Conservation (phyloP, 306 rosid species). For the Elaeagnus macrophylla region DNA sequence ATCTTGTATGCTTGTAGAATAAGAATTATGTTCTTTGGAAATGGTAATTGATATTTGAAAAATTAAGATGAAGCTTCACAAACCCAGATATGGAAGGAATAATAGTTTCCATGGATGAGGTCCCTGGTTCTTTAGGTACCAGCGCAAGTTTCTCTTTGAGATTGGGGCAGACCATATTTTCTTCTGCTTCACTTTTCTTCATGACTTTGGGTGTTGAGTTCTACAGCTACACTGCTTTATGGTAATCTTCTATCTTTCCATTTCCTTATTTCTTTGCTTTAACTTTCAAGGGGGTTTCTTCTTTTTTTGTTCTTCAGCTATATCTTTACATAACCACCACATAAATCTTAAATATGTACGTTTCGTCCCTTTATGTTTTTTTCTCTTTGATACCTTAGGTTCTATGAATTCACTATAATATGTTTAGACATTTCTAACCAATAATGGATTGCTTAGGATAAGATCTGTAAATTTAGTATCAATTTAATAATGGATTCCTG, state of each 20-base stretch:
- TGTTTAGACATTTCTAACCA: too few relatives aligned
- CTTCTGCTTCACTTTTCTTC: conserved; percentile 77
- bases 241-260: conserved; percentile 29
- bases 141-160: conserved; percentile 61
- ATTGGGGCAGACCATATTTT: conserved; percentile 67
- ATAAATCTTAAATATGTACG: neutral
- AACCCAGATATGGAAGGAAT: conserved; percentile 11
- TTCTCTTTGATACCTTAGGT: neutral
- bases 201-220: conserved; percentile 79
- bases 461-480: too few relatives aligned
- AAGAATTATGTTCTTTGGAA: conserved; percentile 19
- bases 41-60: conserved; percentile 30
- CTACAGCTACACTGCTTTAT: conserved; percentile 85
- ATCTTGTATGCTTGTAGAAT: conserved; percentile 5
- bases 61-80: conserved; percentile 22
- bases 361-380: neutral
- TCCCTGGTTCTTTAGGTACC: conserved; percentile 77
- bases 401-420: too few relatives aligned
- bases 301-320: neutral
- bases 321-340: neutral
- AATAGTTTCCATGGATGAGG: conserved; percentile 40
- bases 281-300: neutral
- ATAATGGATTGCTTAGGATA: too few relatives aligned
- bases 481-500: neutral
- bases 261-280: neutral